Evolutionary conservation across 1,284 basidiomycete species (phyloP).

Genomic region (Leccinum pachyderme): DNA sequence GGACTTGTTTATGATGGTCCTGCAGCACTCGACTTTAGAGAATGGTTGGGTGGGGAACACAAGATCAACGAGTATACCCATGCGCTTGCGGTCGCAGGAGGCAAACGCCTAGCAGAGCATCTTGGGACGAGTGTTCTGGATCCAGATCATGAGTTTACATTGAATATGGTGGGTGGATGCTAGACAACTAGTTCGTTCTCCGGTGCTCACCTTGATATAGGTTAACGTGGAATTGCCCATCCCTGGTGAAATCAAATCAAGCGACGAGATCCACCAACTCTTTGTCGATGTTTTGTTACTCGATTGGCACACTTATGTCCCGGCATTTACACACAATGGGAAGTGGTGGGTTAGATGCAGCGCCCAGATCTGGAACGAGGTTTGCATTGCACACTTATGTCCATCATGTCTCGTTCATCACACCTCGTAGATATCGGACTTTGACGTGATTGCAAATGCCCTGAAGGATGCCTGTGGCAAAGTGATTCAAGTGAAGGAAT

Average conservation of each 20-base stretch:
- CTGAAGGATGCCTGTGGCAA: slow-evolving; percentile 24
- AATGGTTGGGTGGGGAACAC: slow-evolving; percentile 81
- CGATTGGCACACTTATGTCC: slow-evolving; percentile 39
- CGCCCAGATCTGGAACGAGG: slow-evolving; percentile 75
- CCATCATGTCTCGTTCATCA: background rate
- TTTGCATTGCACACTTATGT: slow-evolving; percentile 32
- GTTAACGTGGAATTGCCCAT: slow-evolving; percentile 59
- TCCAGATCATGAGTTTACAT: slow-evolving; percentile 59
- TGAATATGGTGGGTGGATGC: slow-evolving; percentile 64
- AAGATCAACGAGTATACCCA: slow-evolving; percentile 78
- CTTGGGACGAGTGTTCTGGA: slow-evolving; percentile 68
- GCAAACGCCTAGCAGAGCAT: slow-evolving; percentile 59
- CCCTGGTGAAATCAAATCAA: slow-evolving; percentile 35
- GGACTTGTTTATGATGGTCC: slow-evolving; percentile 22
- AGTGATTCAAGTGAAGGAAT: slow-evolving; percentile 11
- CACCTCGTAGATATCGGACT: slow-evolving; percentile 29
- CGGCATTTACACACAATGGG: slow-evolving; percentile 52
- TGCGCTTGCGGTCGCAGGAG: slow-evolving; percentile 73
- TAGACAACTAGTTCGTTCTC: background rate
- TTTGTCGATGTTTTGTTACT: slow-evolving; percentile 40
- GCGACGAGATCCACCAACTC: slow-evolving; percentile 32
- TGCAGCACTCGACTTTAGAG: slow-evolving; percentile 72
- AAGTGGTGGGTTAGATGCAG: slow-evolving; percentile 73
- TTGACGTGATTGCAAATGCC: slow-evolving; percentile 29
- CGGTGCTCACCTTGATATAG: slow-evolving; percentile 9